Base-by-base conservation (phyloP, 106 monocot species). In the Acanthochlamys bracteata region DNA sequence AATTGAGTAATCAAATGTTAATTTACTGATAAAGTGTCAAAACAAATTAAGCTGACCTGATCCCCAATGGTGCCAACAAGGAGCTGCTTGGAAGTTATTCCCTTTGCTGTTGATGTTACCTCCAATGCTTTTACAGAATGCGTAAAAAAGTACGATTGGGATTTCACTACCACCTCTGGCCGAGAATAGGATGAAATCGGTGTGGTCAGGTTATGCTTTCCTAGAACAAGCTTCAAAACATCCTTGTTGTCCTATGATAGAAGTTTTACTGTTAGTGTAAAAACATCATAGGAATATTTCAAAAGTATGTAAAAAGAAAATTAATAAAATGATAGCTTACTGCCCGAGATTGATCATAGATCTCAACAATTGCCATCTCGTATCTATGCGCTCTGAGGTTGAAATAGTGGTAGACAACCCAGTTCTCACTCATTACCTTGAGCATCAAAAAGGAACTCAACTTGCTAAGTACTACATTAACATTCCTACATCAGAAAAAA, bases 401-500 rank as follows among this genome's bases (percentile, higher is more conserved):
- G 78, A 99, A 99, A 71, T 99, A 99, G 70, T 99, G 98, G 80
- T 99, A 99, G 25, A 89, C 83, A 69, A 92, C 92, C 98, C 92
- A 92, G 57, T 99, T 92, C 57, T 99, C 98, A 80, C 92, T 99
- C 15, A 99, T 52, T 55, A 92, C 86, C 98, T 99, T 76, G 52
- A 72, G 11, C 52, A 25, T 53, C 42, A 64, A 65, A 62, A 64
- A 60, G 47, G 9, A 49, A 17, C 49, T 49, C 17, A 49, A 49
- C 49, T 49, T 49, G 49, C 9, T 14, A 17, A 43, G 2, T 14
- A 2, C 49, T 14, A 68, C 25, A 63, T 42, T 13, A 24, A 46
- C 23, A 47, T 2, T 62, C 19, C 9, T 23, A 14, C 70, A 8
- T 11, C 58, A 56, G 33, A 26, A 40, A 27, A 25, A 46, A 27